Evolutionary conservation across 2,329 filamentous ascomycete genomes (phyloP).

Genomic region (Ophiostoma sp.): DNA sequence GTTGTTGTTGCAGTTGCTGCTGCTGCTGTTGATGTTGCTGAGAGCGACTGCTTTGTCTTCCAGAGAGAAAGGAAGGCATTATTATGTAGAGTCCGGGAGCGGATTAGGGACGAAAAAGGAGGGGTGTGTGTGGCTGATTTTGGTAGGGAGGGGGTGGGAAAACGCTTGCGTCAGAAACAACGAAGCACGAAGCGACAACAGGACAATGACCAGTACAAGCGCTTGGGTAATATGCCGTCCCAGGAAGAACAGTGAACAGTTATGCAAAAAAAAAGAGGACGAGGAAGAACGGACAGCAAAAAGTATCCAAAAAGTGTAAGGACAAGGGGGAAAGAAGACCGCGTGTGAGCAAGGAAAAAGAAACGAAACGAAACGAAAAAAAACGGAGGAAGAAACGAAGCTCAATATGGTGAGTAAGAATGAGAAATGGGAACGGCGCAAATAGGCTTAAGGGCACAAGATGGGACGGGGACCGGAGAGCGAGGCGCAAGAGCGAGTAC

Average conservation of each 20-base stretch:
- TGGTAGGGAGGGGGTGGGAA: conserved; percentile 24
- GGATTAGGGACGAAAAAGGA: conserved; percentile 21
- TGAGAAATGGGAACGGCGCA: neutral
- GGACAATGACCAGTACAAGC: conserved; percentile 20
- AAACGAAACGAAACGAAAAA: neutral
- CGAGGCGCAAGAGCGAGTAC: neutral
- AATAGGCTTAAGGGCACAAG: neutral
- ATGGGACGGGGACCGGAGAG: neutral
- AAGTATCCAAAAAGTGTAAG: neutral
- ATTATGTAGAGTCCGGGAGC: conserved; percentile 28
- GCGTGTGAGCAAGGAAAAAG: neutral
- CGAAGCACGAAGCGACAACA: conserved; percentile 21
- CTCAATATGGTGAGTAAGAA: neutral
- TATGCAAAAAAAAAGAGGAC: neutral
- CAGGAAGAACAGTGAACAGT: neutral
- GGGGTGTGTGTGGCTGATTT: conserved; percentile 23
- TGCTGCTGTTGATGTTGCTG: conserved; percentile 41
- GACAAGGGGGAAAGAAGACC: neutral
- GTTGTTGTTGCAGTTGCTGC: conserved; percentile 32
- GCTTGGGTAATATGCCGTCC: conserved; percentile 20
- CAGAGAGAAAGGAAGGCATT: conserved; percentile 58
- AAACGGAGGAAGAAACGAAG: neutral
- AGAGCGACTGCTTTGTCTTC: conserved; percentile 58
- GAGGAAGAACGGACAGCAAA: neutral
- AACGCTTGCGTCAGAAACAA: conserved; percentile 17